Percentiles rank a stretch among this genome's conserved stretches.
Evolutionary conservation across 768 basidiomycete genomes (phyloP).

Genomic region (Leccinum subtestaceum): DNA sequence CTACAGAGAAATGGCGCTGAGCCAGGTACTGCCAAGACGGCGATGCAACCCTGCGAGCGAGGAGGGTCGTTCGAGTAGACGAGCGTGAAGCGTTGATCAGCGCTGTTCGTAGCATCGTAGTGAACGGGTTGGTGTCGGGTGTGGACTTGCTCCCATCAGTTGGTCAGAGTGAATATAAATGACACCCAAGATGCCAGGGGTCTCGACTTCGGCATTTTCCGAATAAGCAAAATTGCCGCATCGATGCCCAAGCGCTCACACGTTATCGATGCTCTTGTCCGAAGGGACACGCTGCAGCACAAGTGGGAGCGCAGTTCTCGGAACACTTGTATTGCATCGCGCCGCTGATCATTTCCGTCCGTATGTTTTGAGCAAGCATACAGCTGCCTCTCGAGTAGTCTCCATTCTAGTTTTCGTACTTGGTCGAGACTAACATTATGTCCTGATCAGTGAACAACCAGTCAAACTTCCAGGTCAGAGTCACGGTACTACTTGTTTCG

Average conservation of each 20-base stretch:
- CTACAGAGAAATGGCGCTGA: conserved; percentile 37
- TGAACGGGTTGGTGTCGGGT: background rate
- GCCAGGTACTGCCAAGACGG: conserved; percentile 18
- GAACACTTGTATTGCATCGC: conserved; percentile 35
- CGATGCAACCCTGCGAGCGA: conserved; percentile 2
- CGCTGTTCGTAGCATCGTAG: conserved; percentile 25
- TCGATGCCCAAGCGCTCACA: background rate
- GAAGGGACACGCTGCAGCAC: conserved; percentile 21
- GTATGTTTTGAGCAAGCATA: background rate
- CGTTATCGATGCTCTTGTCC: background rate
- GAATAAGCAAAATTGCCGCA: background rate
- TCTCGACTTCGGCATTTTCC: background rate
- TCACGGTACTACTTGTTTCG: background rate
- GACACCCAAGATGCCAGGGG: background rate
- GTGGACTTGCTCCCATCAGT: background rate
- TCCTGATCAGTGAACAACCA: background rate
- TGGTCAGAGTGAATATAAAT: background rate
- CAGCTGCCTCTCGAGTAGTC: no score
- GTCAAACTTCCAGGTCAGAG: background rate
- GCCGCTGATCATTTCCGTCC: background rate
- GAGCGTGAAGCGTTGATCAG: conserved; percentile 16
- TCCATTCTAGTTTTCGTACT: background rate
- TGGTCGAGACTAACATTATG: background rate
- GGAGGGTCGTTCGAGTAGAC: conserved; percentile 7
- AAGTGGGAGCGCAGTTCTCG: conserved; percentile 48